Evolutionary conservation across 345 rosid species (phyloP).

Genomic region (Mallotus nudiflorus): DNA sequence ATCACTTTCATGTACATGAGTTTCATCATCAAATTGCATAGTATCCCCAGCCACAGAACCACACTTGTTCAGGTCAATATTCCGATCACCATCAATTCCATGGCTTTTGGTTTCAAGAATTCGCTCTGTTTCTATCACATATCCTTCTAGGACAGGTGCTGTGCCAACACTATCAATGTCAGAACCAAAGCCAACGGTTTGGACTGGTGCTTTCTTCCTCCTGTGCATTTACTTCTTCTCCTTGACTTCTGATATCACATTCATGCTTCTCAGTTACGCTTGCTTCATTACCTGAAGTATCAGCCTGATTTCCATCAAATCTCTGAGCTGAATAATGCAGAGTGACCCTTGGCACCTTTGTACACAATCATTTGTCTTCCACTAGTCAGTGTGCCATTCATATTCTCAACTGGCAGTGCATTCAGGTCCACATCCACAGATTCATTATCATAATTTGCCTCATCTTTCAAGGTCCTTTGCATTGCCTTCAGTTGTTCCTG

Average conservation of each 20-base stretch:
- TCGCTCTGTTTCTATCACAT: slow-evolving; percentile 64
- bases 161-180: slow-evolving; percentile 66
- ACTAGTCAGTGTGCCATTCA: slow-evolving; percentile 24
- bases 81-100: slow-evolving; percentile 40
- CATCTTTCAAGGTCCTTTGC: slow-evolving; percentile 91
- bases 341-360: slow-evolving; percentile 42
- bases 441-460: slow-evolving; percentile 77
- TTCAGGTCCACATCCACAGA: slow-evolving; percentile 67
- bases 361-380: slow-evolving; percentile 35
- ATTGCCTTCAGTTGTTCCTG: slow-evolving; percentile 95
- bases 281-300: slow-evolving; percentile 59
- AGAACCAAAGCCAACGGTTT: slow-evolving; percentile 70
- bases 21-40: slow-evolving; percentile 79
- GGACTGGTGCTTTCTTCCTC: slow-evolving; percentile 66
- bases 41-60: slow-evolving; percentile 59
- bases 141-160: slow-evolving; percentile 54
- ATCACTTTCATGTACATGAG: slow-evolving; percentile 45
- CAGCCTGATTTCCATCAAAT: slow-evolving; percentile 34
- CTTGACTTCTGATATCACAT: slow-evolving; percentile 71
- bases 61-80: slow-evolving; percentile 39
- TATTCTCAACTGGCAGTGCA: slow-evolving; percentile 30
- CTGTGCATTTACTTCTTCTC: slow-evolving; percentile 69
- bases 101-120: slow-evolving; percentile 80
- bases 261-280: slow-evolving; percentile 89
- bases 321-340: slow-evolving; percentile 54